These are phyloP conservation scores for Brassica carinata DNA, from an alignment of 345 rosid genomes.

Conservation along the genomic window DNA sequence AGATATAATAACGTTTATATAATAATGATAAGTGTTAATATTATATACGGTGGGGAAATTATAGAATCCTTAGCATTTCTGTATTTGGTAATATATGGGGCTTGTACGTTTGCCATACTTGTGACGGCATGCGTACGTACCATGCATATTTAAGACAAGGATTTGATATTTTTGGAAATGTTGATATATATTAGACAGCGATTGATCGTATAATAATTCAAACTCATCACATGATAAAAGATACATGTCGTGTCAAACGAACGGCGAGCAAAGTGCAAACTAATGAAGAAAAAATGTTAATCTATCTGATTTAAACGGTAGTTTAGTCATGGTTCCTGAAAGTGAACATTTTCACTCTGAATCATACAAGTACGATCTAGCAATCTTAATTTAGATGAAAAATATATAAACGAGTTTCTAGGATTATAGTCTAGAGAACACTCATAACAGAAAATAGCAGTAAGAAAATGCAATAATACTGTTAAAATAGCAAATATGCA, in stretches of 20 bases:
- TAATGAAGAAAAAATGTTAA: conserved; percentile 21
- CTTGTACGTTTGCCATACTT: conserved; percentile 32
- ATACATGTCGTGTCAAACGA: conserved; percentile 38
- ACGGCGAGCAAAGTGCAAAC: conserved; percentile 29
- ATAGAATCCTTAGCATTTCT: conserved; percentile 24
- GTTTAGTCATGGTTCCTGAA: conserved; percentile 8
- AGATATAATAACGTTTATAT: not conserved
- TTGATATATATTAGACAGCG: conserved; percentile 3
- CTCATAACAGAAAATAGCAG: not conserved
- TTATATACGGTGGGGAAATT: conserved; percentile 17
- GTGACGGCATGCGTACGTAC: conserved; percentile 39
- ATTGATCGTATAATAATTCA: conserved; percentile 24
- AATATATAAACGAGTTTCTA: not conserved
- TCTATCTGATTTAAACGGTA: conserved; percentile 7
- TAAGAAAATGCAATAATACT: not conserved
- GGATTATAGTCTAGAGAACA: not conserved
- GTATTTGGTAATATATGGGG: conserved; percentile 15
- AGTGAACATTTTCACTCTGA: conserved; percentile 3
- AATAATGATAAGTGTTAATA: not conserved
- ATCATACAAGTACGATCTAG: not conserved
- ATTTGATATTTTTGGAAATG: conserved; percentile 10
- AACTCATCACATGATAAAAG: conserved; percentile 34
- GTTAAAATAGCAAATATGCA: not conserved
- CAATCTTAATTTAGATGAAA: not conserved
- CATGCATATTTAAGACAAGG: conserved; percentile 20